phyloP scores from a whole-genome alignment of 208 protist species.

The Angomonas ambiguus region DNA sequence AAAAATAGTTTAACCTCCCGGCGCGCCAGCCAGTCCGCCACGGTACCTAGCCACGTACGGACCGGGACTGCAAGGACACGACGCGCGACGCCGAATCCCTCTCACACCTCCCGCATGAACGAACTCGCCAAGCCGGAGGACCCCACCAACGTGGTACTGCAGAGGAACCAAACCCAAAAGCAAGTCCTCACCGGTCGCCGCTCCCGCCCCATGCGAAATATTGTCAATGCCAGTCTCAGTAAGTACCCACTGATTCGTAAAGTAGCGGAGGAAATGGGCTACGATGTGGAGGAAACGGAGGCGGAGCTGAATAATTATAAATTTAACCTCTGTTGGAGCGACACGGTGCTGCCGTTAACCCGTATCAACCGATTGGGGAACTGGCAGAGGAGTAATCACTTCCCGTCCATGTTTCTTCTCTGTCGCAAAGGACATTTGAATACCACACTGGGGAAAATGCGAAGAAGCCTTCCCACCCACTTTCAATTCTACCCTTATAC shows the following conservation, averaged over 20 bases:
- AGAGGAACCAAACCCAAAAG: constrained; percentile 17
- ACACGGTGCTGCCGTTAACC: constrained; percentile 88
- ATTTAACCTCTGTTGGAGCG: constrained; percentile 94
- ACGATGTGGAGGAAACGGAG: constrained; percentile 65
- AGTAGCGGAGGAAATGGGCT: constrained; percentile 70
- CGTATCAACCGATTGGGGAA: constrained; percentile 81
- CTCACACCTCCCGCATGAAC: constrained; percentile 24
- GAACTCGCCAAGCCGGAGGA: constrained; percentile 34
- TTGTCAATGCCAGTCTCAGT: constrained; percentile 66
- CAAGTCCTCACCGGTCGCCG: constrained; percentile 19
- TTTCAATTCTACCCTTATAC: constrained; percentile 90
- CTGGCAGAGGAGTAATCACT: constrained; percentile 94
- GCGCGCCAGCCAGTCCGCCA: background rate
- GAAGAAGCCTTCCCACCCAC: constrained; percentile 69
- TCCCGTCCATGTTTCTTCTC: constrained; percentile 93
- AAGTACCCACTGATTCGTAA: constrained; percentile 83
- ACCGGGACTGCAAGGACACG: background rate
- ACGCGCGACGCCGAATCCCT: background rate
- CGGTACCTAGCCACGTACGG: background rate
- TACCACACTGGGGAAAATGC: constrained; percentile 86
- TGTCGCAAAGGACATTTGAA: constrained; percentile 92
- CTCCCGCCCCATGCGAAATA: constrained; percentile 38
- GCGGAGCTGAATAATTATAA: constrained; percentile 80
- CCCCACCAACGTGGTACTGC: background rate
- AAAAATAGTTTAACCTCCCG: constrained; percentile 1